Evolutionary conservation across 78 protist species (phyloP).

Genomic region (Isochrysis galbana): DNA sequence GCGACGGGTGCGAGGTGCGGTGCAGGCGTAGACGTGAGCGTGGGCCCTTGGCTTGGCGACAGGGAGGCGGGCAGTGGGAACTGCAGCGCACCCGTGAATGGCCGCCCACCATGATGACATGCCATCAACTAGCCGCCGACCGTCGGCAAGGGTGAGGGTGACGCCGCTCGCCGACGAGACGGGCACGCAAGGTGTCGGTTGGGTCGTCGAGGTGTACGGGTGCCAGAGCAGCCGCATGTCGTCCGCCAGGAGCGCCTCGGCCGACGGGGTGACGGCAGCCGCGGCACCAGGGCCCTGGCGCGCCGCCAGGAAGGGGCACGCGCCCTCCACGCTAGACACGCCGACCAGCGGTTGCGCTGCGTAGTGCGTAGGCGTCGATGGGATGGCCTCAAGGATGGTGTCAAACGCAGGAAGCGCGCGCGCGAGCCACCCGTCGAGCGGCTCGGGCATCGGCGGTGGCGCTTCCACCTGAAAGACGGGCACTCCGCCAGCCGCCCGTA

Average conservation of each 20-base stretch:
- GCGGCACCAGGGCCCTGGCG: no score
- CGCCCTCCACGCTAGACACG: no score
- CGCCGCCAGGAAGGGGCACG: no score
- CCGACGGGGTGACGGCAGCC: not conserved
- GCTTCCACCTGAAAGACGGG: not conserved
- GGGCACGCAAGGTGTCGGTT: not conserved
- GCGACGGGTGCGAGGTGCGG: no score
- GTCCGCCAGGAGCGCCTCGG: not conserved
- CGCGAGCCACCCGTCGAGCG: not conserved
- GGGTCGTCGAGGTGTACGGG: slow-evolving; percentile 32
- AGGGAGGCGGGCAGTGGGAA: no score
- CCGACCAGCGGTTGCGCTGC: no score
- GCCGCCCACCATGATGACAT: slow-evolving; percentile 48
- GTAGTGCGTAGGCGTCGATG: no score
- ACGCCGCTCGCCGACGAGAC: not conserved
- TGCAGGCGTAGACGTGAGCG: no score
- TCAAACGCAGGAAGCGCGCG: no score
- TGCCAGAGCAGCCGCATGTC: slow-evolving; percentile 35
- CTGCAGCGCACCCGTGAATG: slow-evolving; percentile 9
- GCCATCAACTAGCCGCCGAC: slow-evolving; percentile 24
- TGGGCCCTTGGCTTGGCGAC: no score
- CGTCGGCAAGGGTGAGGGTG: slow-evolving; percentile 2
- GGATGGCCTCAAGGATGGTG: no score
- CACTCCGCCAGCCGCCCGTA: not conserved
- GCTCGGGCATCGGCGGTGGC: not conserved